Evolutionary conservation across 2,329 filamentous ascomycete genomes (phyloP).

Genomic region (Pseudogymnoascus verrucosus): DNA sequence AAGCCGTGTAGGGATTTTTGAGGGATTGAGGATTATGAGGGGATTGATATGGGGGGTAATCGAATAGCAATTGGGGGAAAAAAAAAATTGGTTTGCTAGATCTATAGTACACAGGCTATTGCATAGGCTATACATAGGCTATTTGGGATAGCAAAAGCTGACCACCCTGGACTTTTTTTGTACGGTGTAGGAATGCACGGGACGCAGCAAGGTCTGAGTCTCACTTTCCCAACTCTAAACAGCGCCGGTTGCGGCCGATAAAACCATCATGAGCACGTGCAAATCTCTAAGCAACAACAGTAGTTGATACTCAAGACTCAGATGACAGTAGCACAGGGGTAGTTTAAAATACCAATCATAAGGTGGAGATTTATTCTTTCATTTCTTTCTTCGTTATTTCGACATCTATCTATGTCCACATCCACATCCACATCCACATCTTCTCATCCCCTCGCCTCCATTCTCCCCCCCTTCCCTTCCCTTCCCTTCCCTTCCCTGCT

Average conservation of each 20-base stretch:
- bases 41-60: no score
- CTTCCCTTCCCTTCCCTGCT: neutral
- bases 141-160: no score
- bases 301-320: no score
- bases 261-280: neutral
- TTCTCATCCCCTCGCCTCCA: neutral
- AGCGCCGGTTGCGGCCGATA: neutral
- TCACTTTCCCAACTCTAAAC: neutral
- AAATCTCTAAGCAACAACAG: no score
- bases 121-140: no score
- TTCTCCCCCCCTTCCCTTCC: neutral
- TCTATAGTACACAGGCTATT: neutral
- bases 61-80: no score
- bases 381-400: neutral
- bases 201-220: neutral
- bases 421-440: neutral
- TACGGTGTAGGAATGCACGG: neutral
- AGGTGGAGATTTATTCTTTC: neutral
- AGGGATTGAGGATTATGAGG: no score
- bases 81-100: neutral
- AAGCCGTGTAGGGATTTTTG: no score
- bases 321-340: no score
- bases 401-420: neutral
- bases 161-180: no score
- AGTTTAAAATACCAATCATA: neutral